phyloP scores from a whole-genome alignment of 371 early-diverging fungal genomes.

The Thermomucor indicae-seudaticae region DNA sequence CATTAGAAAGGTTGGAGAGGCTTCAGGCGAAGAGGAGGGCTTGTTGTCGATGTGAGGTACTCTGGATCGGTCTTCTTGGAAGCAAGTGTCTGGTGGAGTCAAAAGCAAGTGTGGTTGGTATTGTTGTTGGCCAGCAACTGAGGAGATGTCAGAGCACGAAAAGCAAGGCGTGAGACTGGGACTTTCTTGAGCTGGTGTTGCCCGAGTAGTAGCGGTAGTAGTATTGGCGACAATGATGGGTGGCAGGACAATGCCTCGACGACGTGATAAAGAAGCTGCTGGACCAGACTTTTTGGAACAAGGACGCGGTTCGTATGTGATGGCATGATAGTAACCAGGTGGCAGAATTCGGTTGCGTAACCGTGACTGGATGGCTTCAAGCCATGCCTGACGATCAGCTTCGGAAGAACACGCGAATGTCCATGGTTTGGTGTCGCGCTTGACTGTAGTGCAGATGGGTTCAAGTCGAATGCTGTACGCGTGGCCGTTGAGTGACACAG shows the following conservation, averaged over 20 bases:
- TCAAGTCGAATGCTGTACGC: constrained; percentile 22
- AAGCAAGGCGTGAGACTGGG: too few relatives aligned
- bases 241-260: constrained; percentile 1
- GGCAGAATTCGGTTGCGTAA: too few relatives aligned
- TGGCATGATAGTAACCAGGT: too few relatives aligned
- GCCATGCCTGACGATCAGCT: constrained; percentile 20
- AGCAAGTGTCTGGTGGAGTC: neutral
- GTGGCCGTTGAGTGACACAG: constrained; percentile 1
- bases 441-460: constrained; percentile 7
- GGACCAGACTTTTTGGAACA: neutral
- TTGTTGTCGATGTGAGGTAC: neutral
- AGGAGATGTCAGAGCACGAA: neutral
- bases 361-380: neutral
- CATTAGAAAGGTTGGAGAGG: neutral
- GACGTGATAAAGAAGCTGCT: constrained; percentile 1
- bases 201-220: neutral
- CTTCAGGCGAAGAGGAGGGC: neutral
- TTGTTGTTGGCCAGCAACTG: too few relatives aligned
- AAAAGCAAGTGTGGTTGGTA: too few relatives aligned
- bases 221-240: neutral
- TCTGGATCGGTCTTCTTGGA: neutral
- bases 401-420: constrained; percentile 22
- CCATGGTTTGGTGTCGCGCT: constrained; percentile 14
- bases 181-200: too few relatives aligned
- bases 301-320: neutral